Conservation (phyloP, 306 rosid species). For the Myrica gale region DNA sequence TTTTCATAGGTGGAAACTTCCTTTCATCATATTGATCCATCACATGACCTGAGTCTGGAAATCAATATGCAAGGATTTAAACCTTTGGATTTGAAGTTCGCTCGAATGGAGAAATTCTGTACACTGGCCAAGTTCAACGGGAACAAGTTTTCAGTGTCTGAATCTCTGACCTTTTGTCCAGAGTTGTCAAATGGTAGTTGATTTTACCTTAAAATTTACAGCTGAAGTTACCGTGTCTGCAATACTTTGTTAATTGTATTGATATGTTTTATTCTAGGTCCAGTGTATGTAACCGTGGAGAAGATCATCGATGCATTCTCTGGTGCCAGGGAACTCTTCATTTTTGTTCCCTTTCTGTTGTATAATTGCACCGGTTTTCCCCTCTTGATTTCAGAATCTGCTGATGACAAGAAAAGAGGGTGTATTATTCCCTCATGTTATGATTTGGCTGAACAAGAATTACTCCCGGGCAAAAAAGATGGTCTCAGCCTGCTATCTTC, state of each 20-base stretch:
- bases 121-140: conserved; percentile 66
- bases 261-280: conserved; percentile 49
- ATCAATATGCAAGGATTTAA: conserved; percentile 66
- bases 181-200: conserved; percentile 46
- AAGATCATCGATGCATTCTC: conserved; percentile 81
- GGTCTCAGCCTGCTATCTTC: conserved; percentile 66
- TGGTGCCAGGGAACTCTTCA: conserved; percentile 71
- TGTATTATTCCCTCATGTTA: conserved; percentile 64
- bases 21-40: conserved; percentile 86
- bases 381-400: conserved; percentile 52
- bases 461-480: conserved; percentile 39
- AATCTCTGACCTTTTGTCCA: conserved; percentile 56
- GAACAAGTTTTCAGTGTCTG: conserved; percentile 66
- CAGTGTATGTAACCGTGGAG: conserved; percentile 66
- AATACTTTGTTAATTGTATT: conserved; percentile 27
- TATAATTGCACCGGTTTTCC: conserved; percentile 89
- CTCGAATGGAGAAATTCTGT: conserved; percentile 78
- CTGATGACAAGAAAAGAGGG: conserved; percentile 44
- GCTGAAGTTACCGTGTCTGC: conserved; percentile 4
- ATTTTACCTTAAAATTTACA: conserved; percentile 15
- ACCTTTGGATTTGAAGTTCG: conserved; percentile 61
- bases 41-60: conserved; percentile 78
- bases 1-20: conserved; percentile 61
- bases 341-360: conserved; percentile 77
- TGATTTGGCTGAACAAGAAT: conserved; percentile 46